phyloP scores from a whole-genome alignment of 1,139 yeast genomes.

The Candida freyschussii region DNA sequence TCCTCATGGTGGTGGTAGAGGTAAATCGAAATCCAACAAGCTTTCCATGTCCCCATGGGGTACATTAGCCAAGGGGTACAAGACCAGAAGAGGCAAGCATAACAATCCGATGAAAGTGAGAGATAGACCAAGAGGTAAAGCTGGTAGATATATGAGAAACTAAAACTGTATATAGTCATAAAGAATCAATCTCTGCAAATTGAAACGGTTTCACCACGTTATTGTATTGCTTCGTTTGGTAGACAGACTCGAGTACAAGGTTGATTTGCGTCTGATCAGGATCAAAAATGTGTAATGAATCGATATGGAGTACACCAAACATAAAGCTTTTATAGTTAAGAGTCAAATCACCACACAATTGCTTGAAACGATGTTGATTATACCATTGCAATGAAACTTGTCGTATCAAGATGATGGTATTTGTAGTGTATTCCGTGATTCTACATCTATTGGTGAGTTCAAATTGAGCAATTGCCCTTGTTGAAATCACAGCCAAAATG shows the following conservation, averaged over 20 bases:
- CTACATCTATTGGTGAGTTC: slow-evolving; percentile 9
- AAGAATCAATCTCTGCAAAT: neutral
- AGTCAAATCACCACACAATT: neutral
- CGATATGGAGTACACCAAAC: slow-evolving; percentile 7
- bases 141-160: slow-evolving; percentile 11
- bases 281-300: slow-evolving; percentile 4
- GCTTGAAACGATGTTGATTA: slow-evolving; percentile 1
- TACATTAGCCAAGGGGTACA: slow-evolving; percentile 81
- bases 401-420: slow-evolving; percentile 4
- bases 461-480: slow-evolving; percentile 1
- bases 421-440: slow-evolving; percentile 8
- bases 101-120: slow-evolving; percentile 78
- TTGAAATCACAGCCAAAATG: slow-evolving; percentile 6
- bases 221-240: slow-evolving; percentile 3
- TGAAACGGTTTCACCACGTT: slow-evolving; percentile 4
- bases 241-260: slow-evolving; percentile 5
- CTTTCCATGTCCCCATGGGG: slow-evolving; percentile 98
- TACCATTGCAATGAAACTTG: slow-evolving; percentile 5
- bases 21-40: slow-evolving; percentile 95
- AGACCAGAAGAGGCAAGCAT: slow-evolving; percentile 88
- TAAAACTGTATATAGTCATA: no score
- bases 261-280: slow-evolving; percentile 4
- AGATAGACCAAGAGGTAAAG: slow-evolving; percentile 67
- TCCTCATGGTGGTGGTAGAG: slow-evolving; percentile 99
- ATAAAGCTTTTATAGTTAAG: slow-evolving; percentile 1